Base-by-base conservation (phyloP, 257 asterid genomes). In the Scutellaria baicalensis region DNA sequence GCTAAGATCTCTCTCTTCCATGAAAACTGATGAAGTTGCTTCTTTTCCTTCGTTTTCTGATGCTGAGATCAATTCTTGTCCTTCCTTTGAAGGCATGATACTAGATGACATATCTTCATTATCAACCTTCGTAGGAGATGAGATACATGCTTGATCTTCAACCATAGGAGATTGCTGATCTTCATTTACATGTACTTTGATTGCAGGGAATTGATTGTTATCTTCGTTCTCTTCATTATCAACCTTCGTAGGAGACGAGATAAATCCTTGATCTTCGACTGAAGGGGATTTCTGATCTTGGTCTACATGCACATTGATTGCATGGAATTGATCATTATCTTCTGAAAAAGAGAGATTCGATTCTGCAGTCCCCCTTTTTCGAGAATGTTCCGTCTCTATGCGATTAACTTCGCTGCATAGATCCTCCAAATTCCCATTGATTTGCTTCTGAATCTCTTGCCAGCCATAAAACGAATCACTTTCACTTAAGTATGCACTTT, bases 331-430 rank as follows among this genome's bases (percentile, higher is more conserved):
- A 52, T 33, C 35, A 38, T 76, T 69, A 2, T 66, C 63, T 68
- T 76, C 79, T 4, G 77, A 70, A 54, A 59, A 76, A 9, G 69
- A 67, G 73, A 14, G 40, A 18, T 61, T 57, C 31, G 79, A 12
- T 47, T 72, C 80, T 56, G 63, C 33, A n/a, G 73, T 61, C 11
- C 49, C 71, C 52, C 48, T 33, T 56, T 43, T 59, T 14, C 72
- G 72, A 31, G 68, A 70, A 18, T 84, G 81, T 72, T 74, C 86
- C 16, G 71, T 55, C 69, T 91, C 95, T 5, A 82, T 68, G 78
- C 95, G 88, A 68, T 78, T 85, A 72, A 83, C 88, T 71, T 82
- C 95, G 80, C 80, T 84, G 82, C 88, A 86, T 35, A 74, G 55
- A 61, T 92, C 91, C 71, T 89, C 91, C 35, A 84, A 77, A 61